A percentile compares a stretch with the other conserved stretches of the same genome.
Conservation (phyloP, 352 stramenopile genomes). For the Phytophthora cajani region DNA sequence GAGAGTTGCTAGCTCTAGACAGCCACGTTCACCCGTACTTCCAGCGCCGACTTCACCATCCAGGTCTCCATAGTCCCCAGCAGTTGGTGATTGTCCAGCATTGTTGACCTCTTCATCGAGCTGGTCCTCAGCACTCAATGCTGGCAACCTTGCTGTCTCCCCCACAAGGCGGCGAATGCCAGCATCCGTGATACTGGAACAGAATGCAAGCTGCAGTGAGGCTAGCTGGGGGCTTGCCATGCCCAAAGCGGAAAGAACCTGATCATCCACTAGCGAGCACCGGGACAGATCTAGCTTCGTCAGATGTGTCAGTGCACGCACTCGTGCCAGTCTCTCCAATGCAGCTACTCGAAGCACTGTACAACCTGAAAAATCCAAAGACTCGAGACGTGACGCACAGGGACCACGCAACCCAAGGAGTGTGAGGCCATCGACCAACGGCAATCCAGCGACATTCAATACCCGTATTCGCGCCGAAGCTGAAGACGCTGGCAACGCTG, state of each 20-base stretch:
- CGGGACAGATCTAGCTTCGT: constrained; percentile 60
- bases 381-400: constrained; percentile 30
- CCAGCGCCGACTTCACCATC: constrained; percentile 13
- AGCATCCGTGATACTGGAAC: constrained; percentile 57
- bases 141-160: constrained; percentile 14
- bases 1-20: constrained; percentile 49
- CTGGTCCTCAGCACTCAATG: constrained; percentile 9
- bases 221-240: constrained; percentile 42
- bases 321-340: constrained; percentile 49
- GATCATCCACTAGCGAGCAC: constrained; percentile 63
- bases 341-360: constrained; percentile 48
- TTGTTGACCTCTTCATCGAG: constrained; percentile 3
- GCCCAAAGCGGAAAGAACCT: constrained; percentile 58
- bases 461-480: constrained; percentile 40
- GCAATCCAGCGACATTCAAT: constrained; percentile 49
- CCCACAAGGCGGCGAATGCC: constrained; percentile 61
- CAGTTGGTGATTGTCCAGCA: neutral
- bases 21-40: constrained; percentile 34
- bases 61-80: constrained; percentile 10
- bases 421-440: constrained; percentile 63
- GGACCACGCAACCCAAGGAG: constrained; percentile 53
- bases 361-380: constrained; percentile 35
- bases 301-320: constrained; percentile 43
- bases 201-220: constrained; percentile 59
- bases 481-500: constrained; percentile 4